Conservation (phyloP, 2,329 filamentous ascomycete genomes). For the Colletotrichum sp. region DNA sequence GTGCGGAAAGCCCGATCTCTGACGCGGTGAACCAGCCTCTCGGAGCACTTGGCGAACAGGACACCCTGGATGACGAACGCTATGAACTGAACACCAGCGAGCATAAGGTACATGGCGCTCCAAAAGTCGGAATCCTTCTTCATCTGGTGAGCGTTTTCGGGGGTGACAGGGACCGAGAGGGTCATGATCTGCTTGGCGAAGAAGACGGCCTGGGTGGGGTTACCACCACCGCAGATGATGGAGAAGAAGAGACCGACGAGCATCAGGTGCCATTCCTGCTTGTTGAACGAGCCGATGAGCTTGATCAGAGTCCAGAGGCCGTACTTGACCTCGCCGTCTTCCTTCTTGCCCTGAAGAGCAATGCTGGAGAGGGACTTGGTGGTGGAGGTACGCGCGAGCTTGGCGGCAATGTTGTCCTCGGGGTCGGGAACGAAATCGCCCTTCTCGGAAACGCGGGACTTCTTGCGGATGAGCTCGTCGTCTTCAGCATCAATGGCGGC, state of each 20-base stretch:
- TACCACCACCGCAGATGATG: constrained; percentile 79
- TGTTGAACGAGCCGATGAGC: constrained; percentile 82
- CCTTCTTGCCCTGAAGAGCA: constrained; percentile 63
- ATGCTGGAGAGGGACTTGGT: constrained; percentile 72
- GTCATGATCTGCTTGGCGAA: constrained; percentile 87
- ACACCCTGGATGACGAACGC: constrained; percentile 72
- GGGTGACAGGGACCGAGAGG: constrained; percentile 60
- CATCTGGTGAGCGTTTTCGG: constrained; percentile 55
- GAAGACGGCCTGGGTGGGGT: constrained; percentile 79
- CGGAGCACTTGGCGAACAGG: constrained; percentile 84
- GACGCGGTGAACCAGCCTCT: constrained; percentile 82
- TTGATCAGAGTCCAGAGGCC: constrained; percentile 77
- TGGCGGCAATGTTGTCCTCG: constrained; percentile 65
- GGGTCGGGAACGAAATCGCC: constrained; percentile 57
- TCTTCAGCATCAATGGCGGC: constrained; percentile 54
- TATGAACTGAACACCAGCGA: constrained; percentile 76
- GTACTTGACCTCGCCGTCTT: constrained; percentile 64
- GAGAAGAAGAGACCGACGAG: constrained; percentile 74
- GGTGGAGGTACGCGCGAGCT: constrained; percentile 60
- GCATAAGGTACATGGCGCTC: constrained; percentile 87
- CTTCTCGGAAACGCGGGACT: constrained; percentile 44
- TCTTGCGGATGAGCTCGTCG: constrained; percentile 54
- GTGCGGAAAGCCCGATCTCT: constrained; percentile 83
- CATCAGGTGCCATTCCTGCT: constrained; percentile 74
- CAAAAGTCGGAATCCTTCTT: constrained; percentile 81